phyloP scores from a whole-genome alignment of 495 filamentous ascomycete genomes.

The Alectoria sarmentosa region DNA sequence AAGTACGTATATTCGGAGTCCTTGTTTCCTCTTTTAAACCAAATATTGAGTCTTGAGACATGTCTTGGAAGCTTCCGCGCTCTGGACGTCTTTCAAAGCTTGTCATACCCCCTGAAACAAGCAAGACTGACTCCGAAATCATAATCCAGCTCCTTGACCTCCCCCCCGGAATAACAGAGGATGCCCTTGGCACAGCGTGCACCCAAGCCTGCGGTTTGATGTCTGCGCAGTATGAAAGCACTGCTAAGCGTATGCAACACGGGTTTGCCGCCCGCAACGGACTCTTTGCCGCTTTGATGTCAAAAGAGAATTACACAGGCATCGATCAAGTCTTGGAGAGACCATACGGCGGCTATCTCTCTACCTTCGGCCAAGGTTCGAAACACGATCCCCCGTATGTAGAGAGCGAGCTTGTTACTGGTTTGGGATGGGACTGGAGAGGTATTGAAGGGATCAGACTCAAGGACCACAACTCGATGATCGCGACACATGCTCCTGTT shows the following conservation, averaged over 20 bases:
- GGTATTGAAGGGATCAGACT: constrained; percentile 34
- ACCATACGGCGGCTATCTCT: constrained; percentile 38
- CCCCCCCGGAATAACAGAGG: constrained; percentile 29
- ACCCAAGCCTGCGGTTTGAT: constrained; percentile 39
- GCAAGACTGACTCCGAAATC: no score
- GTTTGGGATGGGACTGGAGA: constrained; percentile 36
- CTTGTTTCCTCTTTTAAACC: no score
- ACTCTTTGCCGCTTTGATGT: constrained; percentile 36
- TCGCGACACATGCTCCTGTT: constrained; percentile 26
- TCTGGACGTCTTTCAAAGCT: no score
- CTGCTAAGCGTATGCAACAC: constrained; percentile 42
- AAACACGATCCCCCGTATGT: constrained; percentile 30
- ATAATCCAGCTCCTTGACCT: constrained; percentile 35
- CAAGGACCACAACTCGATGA: constrained; percentile 35
- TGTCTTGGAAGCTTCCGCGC: no score
- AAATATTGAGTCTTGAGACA: no score
- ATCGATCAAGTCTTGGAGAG: constrained; percentile 41
- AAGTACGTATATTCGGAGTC: no score
- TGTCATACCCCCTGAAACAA: no score
- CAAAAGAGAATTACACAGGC: constrained; percentile 35
- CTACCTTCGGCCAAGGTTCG: constrained; percentile 33
- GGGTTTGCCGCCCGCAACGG: constrained; percentile 42
- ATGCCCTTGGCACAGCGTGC: constrained; percentile 38
- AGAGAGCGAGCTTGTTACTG: constrained; percentile 30
- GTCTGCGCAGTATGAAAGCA: constrained; percentile 38